These are phyloP conservation scores for Penicillium alfredii DNA, from an alignment of 495 filamentous ascomycete genomes.

Conservation along the genomic window DNA sequence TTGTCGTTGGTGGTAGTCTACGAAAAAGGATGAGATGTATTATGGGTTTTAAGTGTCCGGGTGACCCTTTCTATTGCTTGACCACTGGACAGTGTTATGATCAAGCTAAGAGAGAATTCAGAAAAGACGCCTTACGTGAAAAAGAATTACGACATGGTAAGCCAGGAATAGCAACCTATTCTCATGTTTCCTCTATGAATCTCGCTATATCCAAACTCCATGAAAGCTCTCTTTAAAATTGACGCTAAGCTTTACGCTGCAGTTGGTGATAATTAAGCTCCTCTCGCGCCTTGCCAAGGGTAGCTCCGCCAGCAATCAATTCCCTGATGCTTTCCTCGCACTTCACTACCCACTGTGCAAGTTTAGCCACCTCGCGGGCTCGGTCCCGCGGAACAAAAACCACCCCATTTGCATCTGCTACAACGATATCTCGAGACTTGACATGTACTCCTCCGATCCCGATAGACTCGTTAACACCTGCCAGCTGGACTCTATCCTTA, in stretches of 20 bases:
- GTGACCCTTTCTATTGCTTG: too few relatives aligned
- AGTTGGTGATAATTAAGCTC: slow-evolving; percentile 13
- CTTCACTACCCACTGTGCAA: slow-evolving; percentile 8
- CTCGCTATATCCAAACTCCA: too few relatives aligned
- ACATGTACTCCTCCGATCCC: slow-evolving; percentile 16
- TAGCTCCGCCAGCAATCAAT: slow-evolving; percentile 11
- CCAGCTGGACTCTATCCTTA: slow-evolving; percentile 17
- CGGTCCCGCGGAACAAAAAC: slow-evolving; percentile 17
- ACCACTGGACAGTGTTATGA: too few relatives aligned
- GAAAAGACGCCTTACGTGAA: too few relatives aligned
- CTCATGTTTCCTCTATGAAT: too few relatives aligned
- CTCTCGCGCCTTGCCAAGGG: slow-evolving; percentile 14
- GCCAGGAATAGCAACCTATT: too few relatives aligned
- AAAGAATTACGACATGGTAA: too few relatives aligned
- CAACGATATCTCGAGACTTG: slow-evolving; percentile 14
- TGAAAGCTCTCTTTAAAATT: too few relatives aligned
- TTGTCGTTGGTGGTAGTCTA: too few relatives aligned
- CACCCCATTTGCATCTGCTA: slow-evolving; percentile 20
- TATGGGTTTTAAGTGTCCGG: too few relatives aligned
- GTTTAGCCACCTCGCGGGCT: slow-evolving; percentile 15
- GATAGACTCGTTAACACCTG: slow-evolving; percentile 12
- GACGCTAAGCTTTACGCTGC: slow-evolving; percentile 14
- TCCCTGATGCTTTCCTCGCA: slow-evolving; percentile 9
- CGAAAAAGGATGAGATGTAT: too few relatives aligned
- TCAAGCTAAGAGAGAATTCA: too few relatives aligned